Conservation (phyloP, 2,329 filamentous ascomycete species). For the Blastomyces emzantsi region DNA sequence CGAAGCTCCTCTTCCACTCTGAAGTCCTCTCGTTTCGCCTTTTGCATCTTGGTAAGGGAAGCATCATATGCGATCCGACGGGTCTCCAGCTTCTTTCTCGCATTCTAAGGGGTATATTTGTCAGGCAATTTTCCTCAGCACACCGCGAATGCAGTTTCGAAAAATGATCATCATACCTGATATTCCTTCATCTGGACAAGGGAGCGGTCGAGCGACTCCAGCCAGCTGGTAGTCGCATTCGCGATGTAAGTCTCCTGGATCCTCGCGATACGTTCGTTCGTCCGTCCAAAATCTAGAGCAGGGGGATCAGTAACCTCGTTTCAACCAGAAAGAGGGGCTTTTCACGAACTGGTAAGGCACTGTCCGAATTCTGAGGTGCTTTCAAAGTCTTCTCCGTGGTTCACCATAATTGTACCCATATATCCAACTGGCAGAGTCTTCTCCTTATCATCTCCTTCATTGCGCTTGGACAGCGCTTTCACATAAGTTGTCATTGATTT, state of each 20-base stretch:
- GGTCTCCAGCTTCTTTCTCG: conserved; percentile 89
- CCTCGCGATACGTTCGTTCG: conserved; percentile 78
- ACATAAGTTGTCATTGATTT: conserved; percentile 76
- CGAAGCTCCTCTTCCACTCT: conserved; percentile 86
- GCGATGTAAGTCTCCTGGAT: conserved; percentile 76
- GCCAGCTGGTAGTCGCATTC: conserved; percentile 71
- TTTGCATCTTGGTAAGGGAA: conserved; percentile 80
- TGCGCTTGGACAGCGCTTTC: conserved; percentile 77
- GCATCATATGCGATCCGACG: conserved; percentile 86
- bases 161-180: conserved; percentile 52
- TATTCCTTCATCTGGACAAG: conserved; percentile 97
- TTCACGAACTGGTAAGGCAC: conserved; percentile 59
- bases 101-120: conserved; percentile 42
- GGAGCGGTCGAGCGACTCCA: conserved; percentile 83
- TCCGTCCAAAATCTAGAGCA: conserved; percentile 61
- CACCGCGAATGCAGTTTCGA: not conserved
- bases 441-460: conserved; percentile 78
- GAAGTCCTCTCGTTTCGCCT: conserved; percentile 89
- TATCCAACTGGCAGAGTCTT: conserved; percentile 72
- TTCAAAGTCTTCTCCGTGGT: conserved; percentile 88
- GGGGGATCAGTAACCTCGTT: not conserved
- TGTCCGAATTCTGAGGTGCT: conserved; percentile 83
- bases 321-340: conserved; percentile 9
- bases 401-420: conserved; percentile 75
- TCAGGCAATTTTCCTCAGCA: conserved; percentile 15